Evolutionary conservation across 164 flowering plant species (phyloP).

Genomic region (Litsea cubeba): DNA sequence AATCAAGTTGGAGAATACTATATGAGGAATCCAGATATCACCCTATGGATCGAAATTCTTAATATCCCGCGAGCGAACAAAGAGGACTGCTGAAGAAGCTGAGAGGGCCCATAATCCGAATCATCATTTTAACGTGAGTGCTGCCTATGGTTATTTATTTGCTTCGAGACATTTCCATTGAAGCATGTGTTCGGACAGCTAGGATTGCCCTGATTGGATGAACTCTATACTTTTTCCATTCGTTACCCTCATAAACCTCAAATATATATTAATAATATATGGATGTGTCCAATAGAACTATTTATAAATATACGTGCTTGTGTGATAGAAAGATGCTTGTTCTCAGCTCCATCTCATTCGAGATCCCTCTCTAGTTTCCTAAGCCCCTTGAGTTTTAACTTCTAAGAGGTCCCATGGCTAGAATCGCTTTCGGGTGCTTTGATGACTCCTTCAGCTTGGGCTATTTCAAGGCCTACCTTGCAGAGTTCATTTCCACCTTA

Average conservation of each 20-base stretch:
- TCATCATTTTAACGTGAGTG: no score
- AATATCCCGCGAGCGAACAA: no score
- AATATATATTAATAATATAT: neutral
- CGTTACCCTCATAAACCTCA: neutral
- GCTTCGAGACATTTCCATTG: constrained; percentile 12
- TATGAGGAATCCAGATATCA: no score
- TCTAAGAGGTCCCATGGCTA: constrained; percentile 30
- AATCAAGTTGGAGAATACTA: no score
- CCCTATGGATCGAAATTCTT: no score
- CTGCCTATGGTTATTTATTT: constrained; percentile 1
- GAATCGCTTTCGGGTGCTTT: constrained; percentile 69
- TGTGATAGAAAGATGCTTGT: no score
- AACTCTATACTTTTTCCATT: neutral
- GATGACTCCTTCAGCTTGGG: constrained; percentile 64
- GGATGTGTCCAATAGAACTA: no score
- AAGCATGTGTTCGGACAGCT: constrained; percentile 4
- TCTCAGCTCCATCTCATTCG: neutral
- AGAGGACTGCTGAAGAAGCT: no score
- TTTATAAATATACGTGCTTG: neutral
- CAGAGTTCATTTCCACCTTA: constrained; percentile 84
- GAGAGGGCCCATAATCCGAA: no score
- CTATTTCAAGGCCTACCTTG: constrained; percentile 69
- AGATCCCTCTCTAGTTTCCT: neutral
- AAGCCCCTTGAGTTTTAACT: neutral
- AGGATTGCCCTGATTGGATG: neutral